phyloP scores from a whole-genome alignment of 176 grass and related monocot species.

The Triticum turgidum region DNA sequence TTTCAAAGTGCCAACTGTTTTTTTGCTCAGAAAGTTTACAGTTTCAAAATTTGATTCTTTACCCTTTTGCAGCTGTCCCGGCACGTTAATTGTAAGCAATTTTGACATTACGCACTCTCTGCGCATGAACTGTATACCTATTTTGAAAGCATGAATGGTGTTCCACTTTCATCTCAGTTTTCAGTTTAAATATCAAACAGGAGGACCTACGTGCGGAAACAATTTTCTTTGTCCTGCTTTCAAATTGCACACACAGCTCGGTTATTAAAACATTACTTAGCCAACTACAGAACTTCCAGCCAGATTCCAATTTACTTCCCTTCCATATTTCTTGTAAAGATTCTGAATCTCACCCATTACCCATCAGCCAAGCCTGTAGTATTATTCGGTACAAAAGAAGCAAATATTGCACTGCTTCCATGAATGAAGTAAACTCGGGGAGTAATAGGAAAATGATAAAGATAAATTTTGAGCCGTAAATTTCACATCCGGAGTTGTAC shows the following conservation, averaged over 20 bases:
- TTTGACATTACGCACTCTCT: background rate
- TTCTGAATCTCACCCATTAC: background rate
- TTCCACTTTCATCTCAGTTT: background rate
- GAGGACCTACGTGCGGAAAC: background rate
- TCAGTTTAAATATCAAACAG: background rate
- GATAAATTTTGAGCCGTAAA: background rate
- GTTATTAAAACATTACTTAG: background rate
- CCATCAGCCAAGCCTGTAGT: background rate
- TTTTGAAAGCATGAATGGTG: background rate
- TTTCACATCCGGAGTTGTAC: background rate
- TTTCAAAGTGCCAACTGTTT: background rate
- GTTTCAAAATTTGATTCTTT: background rate
- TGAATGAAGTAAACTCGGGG: no score
- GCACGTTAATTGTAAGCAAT: background rate
- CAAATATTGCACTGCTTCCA: background rate
- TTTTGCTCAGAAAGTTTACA: background rate
- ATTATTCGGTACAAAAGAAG: background rate
- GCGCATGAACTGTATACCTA: background rate
- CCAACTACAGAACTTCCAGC: background rate
- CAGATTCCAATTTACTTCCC: background rate
- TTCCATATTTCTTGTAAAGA: background rate
- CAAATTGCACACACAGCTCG: background rate
- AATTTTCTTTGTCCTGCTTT: background rate
- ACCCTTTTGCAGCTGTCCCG: background rate
- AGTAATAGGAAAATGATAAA: background rate